These are phyloP conservation scores for Phaseolus lunatus DNA, from an alignment of 306 rosid species.

Conservation along the genomic window DNA sequence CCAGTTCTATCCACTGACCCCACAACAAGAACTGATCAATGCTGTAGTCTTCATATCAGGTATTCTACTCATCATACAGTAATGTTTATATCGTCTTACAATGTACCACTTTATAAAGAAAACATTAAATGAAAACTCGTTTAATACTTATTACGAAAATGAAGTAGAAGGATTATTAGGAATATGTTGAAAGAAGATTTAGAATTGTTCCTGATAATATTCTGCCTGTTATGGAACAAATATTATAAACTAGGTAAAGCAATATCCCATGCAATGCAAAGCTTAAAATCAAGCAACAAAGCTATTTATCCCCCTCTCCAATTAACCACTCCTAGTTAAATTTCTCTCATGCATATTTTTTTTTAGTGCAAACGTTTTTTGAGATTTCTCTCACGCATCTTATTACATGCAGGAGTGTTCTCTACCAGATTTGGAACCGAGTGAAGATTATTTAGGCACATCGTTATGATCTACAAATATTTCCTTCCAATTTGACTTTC, in stretches of 20 bases:
- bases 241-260: slow-evolving; percentile 8
- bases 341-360: slow-evolving; percentile 8
- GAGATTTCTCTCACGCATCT: slow-evolving; percentile 21
- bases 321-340: neutral
- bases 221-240: slow-evolving; percentile 8
- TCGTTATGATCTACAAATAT: slow-evolving; percentile 39
- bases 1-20: slow-evolving; percentile 60
- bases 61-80: neutral
- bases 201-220: neutral
- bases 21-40: neutral
- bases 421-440: slow-evolving; percentile 29
- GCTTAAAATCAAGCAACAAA: neutral
- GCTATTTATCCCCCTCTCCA: neutral
- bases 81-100: neutral
- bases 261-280: slow-evolving; percentile 4
- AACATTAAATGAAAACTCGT: neutral
- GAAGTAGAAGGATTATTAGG: neutral
- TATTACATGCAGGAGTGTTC: slow-evolving; percentile 42
- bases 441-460: slow-evolving; percentile 38
- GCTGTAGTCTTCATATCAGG: slow-evolving; percentile 7
- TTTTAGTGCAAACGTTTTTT: too few species aligned
- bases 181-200: neutral
- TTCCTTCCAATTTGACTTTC: slow-evolving; percentile 35
- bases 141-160: neutral
- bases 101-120: neutral